A percentile compares a stretch with the other conserved stretches of the same genome.
Conservation (phyloP, 192 early-diverging fungal species). For the Entomortierella chlamydospora region DNA sequence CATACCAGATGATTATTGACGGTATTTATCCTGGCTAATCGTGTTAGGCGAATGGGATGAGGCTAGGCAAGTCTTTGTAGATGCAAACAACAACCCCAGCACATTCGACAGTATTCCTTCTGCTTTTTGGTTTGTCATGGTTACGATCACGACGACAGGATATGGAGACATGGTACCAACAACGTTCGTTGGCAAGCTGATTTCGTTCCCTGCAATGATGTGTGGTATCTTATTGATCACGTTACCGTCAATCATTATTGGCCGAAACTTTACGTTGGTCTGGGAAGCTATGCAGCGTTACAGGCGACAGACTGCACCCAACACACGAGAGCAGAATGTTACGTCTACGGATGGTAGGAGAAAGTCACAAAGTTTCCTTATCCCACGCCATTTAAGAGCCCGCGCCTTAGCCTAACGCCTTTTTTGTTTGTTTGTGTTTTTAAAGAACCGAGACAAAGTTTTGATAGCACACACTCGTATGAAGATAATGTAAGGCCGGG, state of each 20-base stretch:
- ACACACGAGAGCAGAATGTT: conserved; percentile 16
- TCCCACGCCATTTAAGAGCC: no score
- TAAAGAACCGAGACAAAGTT: conserved; percentile 44
- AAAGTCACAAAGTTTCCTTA: no score
- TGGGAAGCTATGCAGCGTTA: conserved; percentile 78
- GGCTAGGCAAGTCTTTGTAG: conserved; percentile 72
- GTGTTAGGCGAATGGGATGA: conserved; percentile 71
- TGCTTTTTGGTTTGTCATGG: conserved; percentile 81
- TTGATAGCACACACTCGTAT: conserved; percentile 56
- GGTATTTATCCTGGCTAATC: neutral
- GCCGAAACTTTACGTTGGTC: conserved; percentile 83
- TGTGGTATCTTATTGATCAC: conserved; percentile 83
- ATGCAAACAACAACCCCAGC: conserved; percentile 73
- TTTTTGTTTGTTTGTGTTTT: neutral
- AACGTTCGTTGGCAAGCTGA: conserved; percentile 81
- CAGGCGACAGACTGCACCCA: conserved; percentile 32
- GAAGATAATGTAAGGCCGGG: conserved; percentile 34
- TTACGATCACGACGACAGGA: conserved; percentile 86
- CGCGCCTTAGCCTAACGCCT: no score
- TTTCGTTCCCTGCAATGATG: conserved; percentile 86
- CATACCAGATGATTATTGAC: no score
- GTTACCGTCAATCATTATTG: conserved; percentile 86
- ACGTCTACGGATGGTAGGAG: neutral
- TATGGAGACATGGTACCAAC: conserved; percentile 85
- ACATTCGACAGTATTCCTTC: conserved; percentile 83